Conservation (phyloP, 2,329 filamentous ascomycete genomes). For the Ramularia endophylla region DNA sequence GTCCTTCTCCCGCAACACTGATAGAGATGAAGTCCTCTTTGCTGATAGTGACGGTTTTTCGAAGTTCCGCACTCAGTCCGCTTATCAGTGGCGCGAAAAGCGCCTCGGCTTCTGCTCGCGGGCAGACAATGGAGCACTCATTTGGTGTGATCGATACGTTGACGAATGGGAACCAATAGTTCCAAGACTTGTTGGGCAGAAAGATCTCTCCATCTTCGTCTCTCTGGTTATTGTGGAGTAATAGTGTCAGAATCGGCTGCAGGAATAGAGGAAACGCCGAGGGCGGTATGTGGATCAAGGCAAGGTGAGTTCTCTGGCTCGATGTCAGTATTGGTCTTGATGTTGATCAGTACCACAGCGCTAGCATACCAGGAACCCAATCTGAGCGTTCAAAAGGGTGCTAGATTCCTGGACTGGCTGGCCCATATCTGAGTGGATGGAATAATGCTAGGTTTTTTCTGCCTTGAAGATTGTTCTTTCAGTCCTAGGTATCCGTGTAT, state of each 20-base stretch:
- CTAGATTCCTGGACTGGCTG: conserved; percentile 31
- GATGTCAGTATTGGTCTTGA: conserved; percentile 6
- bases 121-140: conserved; percentile 89
- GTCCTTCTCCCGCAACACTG: conserved; percentile 80
- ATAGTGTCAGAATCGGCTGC: conserved; percentile 77
- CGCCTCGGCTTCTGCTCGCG: conserved; percentile 63
- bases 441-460: not conserved
- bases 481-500: too few relatives aligned
- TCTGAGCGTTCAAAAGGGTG: conserved; percentile 43
- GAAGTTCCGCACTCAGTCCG: conserved; percentile 48
- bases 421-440: conserved; percentile 12
- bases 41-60: conserved; percentile 61
- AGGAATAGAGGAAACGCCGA: conserved; percentile 70
- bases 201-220: conserved; percentile 35
- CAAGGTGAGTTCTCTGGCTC: conserved; percentile 73
- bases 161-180: conserved; percentile 67
- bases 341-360: not conserved
- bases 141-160: conserved; percentile 90
- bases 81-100: conserved; percentile 70
- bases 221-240: conserved; percentile 49
- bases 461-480: too few relatives aligned
- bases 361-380: conserved; percentile 41
- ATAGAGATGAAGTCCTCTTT: conserved; percentile 81
- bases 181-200: conserved; percentile 37
- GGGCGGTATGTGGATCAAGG: conserved; percentile 84